Conservation (phyloP, 345 rosid species). For the Noccaea caerulescens region DNA sequence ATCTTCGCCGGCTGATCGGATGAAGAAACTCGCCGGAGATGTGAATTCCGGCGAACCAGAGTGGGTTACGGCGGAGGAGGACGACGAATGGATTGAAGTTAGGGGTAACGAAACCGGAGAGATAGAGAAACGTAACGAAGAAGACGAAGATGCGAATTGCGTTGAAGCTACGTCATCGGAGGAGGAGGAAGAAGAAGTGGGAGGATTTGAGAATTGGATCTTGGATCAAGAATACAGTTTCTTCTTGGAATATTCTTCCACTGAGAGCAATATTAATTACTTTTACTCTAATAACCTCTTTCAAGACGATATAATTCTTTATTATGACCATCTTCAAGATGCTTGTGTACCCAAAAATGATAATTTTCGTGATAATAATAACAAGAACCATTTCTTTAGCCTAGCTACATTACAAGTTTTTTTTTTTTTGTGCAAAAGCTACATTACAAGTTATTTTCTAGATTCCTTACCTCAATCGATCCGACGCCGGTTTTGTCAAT, state of each 20-base stretch:
- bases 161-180: slow-evolving; percentile 41
- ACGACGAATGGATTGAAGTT: slow-evolving; percentile 68
- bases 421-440: no score
- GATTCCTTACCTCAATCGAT: background rate
- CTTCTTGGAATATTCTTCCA: slow-evolving; percentile 42
- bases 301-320: slow-evolving; percentile 32
- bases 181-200: slow-evolving; percentile 45
- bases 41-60: slow-evolving; percentile 27
- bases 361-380: background rate
- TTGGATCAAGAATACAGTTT: slow-evolving; percentile 51
- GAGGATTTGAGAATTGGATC: slow-evolving; percentile 44
- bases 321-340: slow-evolving; percentile 32
- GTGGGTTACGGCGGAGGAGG: slow-evolving; percentile 46
- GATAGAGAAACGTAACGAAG: slow-evolving; percentile 37
- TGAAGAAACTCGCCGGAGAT: slow-evolving; percentile 52
- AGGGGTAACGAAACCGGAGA: slow-evolving; percentile 54
- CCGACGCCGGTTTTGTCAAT: background rate
- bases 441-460: background rate
- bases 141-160: slow-evolving; percentile 31
- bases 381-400: background rate
- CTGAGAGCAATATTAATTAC: slow-evolving; percentile 33
- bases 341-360: slow-evolving; percentile 38
- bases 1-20: slow-evolving; percentile 46
- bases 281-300: slow-evolving; percentile 27
- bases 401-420: slow-evolving; percentile 20